Evolutionary conservation across 1,284 basidiomycete species (phyloP), one percentile per base, ranked within the genome.

Genomic region (Exobasidium cylindrosporum): DNA sequence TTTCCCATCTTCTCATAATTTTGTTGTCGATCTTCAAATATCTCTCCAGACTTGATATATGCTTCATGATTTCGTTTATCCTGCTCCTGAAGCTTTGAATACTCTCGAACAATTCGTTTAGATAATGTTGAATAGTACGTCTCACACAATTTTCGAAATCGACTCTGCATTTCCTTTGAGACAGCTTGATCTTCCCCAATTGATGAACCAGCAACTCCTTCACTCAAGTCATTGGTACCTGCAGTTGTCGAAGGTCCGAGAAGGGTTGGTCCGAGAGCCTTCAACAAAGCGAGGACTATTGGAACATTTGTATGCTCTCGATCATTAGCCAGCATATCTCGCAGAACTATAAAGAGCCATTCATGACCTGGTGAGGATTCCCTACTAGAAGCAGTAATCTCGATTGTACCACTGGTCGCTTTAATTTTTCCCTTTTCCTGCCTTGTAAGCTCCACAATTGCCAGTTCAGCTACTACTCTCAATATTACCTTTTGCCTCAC

Each of bases 1-100:
- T 91, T 93, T 13, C 92, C 92, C 89, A 97, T 94, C 82, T 92
- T 94, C 83, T 99, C 96, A 79, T 97, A 98, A 13, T 89, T 91
- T 81, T 98, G 93, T 79, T 97, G 93, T 21, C 96, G 87, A 81
- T 99, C 96, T 79, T 99, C 96, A 72, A 99, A 98, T 68, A 99
- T 97, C 82, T 98, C 94, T 26, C 95, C 95, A 0, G 92, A 97
- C 43, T 92, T 90, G 74, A 98, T 97, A 80, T 98, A 98, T 61
- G 95, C 96, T 82, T 98, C 95, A 75, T 97, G 94, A 72, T 98
- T 98, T 56, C 89, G 86, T 68, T 89, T 87, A 78, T 98, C 96
- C 82, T 97, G 93, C 66, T 97, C 92, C 86, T 97, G 91, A 46
- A 99, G 83, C 63, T 89, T 88, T 90, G 97, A 70, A 76, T 97